Base-by-base conservation (phyloP, 2,329 filamentous ascomycete species). In the Arthrobotrys pseudoclavata region DNA sequence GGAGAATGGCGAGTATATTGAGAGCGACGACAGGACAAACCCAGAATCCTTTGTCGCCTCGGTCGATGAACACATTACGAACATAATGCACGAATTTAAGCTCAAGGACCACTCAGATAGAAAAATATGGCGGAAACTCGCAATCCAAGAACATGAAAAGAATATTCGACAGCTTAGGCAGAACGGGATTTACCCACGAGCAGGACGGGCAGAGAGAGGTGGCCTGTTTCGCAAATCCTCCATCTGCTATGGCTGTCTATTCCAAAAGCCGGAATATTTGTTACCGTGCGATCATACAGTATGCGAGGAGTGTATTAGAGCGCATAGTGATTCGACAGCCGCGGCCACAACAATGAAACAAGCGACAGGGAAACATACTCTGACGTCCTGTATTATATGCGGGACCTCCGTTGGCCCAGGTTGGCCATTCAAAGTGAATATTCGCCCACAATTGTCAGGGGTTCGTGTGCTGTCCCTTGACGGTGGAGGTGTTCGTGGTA, bases 381-480 rank as follows among this genome's bases (percentile, higher is more conserved):
- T 62, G 10, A 13, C 18, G 12, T 24, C 29, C 4, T 69, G 67
- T n/a, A 13, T 62, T 0, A 53, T 69, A 1, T 69, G 67, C 20
- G 53, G 53, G 6, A 52, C 42, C 4, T 34, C 45, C 15, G 20
- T 37, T 15, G 53, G 45, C 1, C 22, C 31, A 1, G 37, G 29
- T 5, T 69, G 67, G 67, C 67, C 67, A 20, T 62, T 18, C 24
- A 45, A 26, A n/a, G 31, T 62, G 2, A 31, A 22, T 31, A 4
- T 69, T 26, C 53, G 47, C 1, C 69, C 61, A 34, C 22, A 31
- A 31, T 4, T 64, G 10, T 45, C 57, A 18, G 53, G 47, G 6
- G 22, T 37, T 12, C 69, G 69, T 9, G 24, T 72, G 9, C 47
- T 72, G 4, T 64, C 69, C 2, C 60, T 72, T 5, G 69, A 72